Evolutionary conservation across 1,284 basidiomycete species (phyloP).

Genomic region (Mycena citricolor): DNA sequence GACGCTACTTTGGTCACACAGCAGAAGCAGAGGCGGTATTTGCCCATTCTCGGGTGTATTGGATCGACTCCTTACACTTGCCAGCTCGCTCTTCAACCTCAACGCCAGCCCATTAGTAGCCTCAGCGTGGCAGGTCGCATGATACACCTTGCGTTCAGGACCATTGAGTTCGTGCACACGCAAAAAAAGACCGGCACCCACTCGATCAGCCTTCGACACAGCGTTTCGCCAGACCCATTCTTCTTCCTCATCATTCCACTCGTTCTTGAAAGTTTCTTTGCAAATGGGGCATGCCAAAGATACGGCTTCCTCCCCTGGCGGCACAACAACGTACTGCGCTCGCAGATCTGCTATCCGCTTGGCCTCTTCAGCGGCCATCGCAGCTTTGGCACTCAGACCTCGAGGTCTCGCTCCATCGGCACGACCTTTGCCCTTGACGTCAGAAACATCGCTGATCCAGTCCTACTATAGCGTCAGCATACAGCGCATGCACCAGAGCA

Average conservation of each 20-base stretch:
- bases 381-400: conserved; percentile 56
- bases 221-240: conserved; percentile 99
- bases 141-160: conserved; percentile 62
- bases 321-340: conserved; percentile 83
- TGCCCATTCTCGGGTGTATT: conserved; percentile 63
- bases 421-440: conserved; percentile 66
- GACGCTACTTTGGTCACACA: conserved; percentile 20
- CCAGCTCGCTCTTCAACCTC: conserved; percentile 59
- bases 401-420: conserved; percentile 49
- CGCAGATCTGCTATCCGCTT: conserved; percentile 74
- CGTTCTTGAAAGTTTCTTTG: conserved; percentile 91
- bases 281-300: conserved; percentile 90
- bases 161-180: conserved; percentile 10
- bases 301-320: conserved; percentile 81
- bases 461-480: conserved; percentile 52
- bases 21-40: conserved; percentile 29
- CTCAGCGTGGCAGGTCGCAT: conserved; percentile 91
- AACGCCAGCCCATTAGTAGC: conserved; percentile 63
- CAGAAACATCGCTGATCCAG: conserved; percentile 75
- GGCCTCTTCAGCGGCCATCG: conserved; percentile 64
- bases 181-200: conserved; percentile 39
- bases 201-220: conserved; percentile 77
- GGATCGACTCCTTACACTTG: conserved; percentile 59
- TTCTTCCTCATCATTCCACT: conserved; percentile 95
- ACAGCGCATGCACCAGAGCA: conserved; percentile 13